A percentile compares a stretch with the other conserved stretches of the same genome.
Conservation (phyloP, 2,329 filamentous ascomycete genomes). For the Fusarium decemcellulare region DNA sequence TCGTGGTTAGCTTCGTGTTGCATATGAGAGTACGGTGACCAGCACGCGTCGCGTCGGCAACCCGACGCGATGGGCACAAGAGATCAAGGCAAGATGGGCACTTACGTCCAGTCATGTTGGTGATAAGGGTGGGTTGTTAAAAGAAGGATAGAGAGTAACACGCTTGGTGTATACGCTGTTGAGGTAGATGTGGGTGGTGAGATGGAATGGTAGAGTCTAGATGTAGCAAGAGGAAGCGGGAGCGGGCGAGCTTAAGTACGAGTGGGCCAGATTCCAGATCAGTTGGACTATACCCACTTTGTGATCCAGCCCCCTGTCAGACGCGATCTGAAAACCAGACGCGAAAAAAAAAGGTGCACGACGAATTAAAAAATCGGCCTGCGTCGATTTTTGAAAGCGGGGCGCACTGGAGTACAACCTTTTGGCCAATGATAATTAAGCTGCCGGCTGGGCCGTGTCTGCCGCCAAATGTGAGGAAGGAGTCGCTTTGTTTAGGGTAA, state of each 20-base stretch:
- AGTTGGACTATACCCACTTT: conserved; percentile 46
- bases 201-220: conserved; percentile 35
- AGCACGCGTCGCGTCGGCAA: conserved; percentile 3
- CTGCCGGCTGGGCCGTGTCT: neutral
- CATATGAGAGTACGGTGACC: conserved; percentile 74
- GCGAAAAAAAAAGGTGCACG: conserved; percentile 35
- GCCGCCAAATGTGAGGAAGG: neutral
- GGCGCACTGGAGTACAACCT: conserved; percentile 9
- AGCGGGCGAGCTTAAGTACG: conserved; percentile 56
- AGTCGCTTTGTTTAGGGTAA: neutral
- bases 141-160: conserved; percentile 29
- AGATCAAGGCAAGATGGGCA: conserved; percentile 44
- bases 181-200: conserved; percentile 19
- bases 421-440: conserved; percentile 8
- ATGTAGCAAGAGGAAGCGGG: conserved; percentile 42
- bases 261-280: conserved; percentile 56
- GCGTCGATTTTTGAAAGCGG: conserved; percentile 32
- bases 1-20: conserved; percentile 70
- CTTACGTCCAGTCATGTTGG: conserved; percentile 81
- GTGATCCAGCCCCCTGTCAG: conserved; percentile 41
- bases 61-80: neutral
- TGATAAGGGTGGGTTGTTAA: conserved; percentile 33
- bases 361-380: conserved; percentile 39
- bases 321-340: conserved; percentile 39
- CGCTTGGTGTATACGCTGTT: conserved; percentile 26